Conservation (phyloP, 2,329 filamentous ascomycete genomes). For the Didymella keratinophila region DNA sequence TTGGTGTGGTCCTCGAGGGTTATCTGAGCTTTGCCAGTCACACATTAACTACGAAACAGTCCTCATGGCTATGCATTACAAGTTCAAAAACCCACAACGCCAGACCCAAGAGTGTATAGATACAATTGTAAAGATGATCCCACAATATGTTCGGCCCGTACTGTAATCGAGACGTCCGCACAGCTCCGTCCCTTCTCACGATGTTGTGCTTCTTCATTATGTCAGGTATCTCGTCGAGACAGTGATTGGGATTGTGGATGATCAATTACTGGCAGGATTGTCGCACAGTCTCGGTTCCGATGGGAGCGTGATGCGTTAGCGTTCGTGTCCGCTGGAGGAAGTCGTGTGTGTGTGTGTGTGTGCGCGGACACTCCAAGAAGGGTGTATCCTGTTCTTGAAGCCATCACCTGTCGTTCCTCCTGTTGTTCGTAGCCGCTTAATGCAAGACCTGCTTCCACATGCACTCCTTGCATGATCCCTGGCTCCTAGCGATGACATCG, state of each 20-base stretch:
- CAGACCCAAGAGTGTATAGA: background rate
- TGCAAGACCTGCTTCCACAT: constrained; percentile 37
- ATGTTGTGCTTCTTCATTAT: background rate
- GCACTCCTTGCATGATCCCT: constrained; percentile 44
- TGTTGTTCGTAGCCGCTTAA: background rate
- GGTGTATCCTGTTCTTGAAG: background rate
- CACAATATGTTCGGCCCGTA: background rate
- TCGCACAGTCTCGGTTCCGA: background rate
- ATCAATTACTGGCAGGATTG: background rate
- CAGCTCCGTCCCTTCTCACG: background rate
- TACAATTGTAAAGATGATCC: constrained; percentile 9
- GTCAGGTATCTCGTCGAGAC: background rate
- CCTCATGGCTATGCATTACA: constrained; percentile 7
- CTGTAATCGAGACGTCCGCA: background rate
- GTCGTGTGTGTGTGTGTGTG: background rate
- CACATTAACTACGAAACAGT: background rate
- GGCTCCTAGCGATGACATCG: constrained; percentile 41
- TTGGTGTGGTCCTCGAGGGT: background rate
- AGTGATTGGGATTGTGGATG: background rate
- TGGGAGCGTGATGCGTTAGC: background rate
- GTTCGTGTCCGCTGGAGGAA: background rate
- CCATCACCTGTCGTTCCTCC: constrained; percentile 10
- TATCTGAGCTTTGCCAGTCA: background rate
- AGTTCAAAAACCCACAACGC: background rate
- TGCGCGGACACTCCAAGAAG: background rate